Evolutionary conservation across 2,329 filamentous ascomycete genomes (phyloP).

Genomic region (Monilinia fructigena): DNA sequence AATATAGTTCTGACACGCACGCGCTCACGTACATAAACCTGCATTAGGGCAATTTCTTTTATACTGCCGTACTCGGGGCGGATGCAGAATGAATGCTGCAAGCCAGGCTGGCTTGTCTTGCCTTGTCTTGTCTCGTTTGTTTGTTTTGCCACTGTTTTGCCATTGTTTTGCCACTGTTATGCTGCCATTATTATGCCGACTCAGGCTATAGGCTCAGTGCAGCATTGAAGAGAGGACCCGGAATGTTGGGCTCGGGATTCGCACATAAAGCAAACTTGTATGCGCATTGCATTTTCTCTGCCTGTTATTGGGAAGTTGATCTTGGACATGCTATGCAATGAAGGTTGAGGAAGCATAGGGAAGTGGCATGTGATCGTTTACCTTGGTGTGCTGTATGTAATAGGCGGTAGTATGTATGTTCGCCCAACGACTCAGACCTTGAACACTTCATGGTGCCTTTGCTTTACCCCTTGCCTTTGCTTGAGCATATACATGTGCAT

Average conservation of each 20-base stretch:
- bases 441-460: conserved; percentile 22
- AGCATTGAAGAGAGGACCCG: conserved; percentile 1
- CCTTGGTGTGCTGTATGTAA: conserved; percentile 2
- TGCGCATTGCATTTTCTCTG: background rate
- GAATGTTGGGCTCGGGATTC: conserved; percentile 12
- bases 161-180: conserved; percentile 3
- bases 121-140: background rate
- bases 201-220: background rate
- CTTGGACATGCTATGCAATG: conserved; percentile 5
- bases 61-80: conserved; percentile 2
- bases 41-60: conserved; percentile 15
- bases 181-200: conserved; percentile 7
- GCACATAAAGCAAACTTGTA: conserved; percentile 9
- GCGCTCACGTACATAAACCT: conserved; percentile 14
- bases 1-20: conserved; percentile 21
- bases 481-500: background rate
- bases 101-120: conserved; percentile 11
- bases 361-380: conserved; percentile 19
- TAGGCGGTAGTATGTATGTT: conserved; percentile 7
- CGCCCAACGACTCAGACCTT: conserved; percentile 16
- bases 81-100: conserved; percentile 11
- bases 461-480: conserved; percentile 7
- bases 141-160: background rate
- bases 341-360: conserved; percentile 8
- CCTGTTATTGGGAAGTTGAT: conserved; percentile 3